Base-by-base conservation (phyloP, 768 basidiomycete genomes). In the Naganishia friedmannii region DNA sequence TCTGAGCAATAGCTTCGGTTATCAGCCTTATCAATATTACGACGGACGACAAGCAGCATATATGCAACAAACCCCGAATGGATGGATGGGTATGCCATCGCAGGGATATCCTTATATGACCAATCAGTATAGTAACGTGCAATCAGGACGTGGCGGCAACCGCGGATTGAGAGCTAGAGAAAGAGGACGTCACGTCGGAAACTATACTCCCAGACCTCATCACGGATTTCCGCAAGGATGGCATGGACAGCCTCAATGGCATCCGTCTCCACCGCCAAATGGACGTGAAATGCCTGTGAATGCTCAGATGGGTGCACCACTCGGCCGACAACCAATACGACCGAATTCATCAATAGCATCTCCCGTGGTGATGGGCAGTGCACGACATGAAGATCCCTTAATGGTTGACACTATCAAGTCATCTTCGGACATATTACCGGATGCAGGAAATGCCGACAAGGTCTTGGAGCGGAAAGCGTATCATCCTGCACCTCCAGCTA, bases 401-500 rank as follows among this genome's bases (percentile, higher is more conserved):
- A 29, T 21, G 9, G 12, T 21, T 3, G 46, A n/a, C 3, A 23
- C 26, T n/a, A n/a, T 10, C 29, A 42, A 34, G 39, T 21, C 17
- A 28, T n/a, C 17, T 19, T 48, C 65, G 19, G 48, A n/a, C 23
- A 48, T 28, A 12, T 12, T 54, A 6, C n/a, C 31, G 23, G 48
- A 28, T n/a, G 29, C 31, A 45, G 65, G 29, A 45, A 29, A 26
- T 26, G 12, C 42, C 10, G 42, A 42, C 17, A 37, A 42, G 13
- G 10, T 63, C 19, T 29, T 65, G 6, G 77, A 76, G 66, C 54
- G 79, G 28, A 80, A 79, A 68, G 68, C 76, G 23, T 79, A 80
- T 71, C 80, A 82, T 67, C 79, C 78, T 19, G 77, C 78, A 54
- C 72, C 79, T 5, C 79, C 78, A 15, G 82, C 87, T 13, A 85